phyloP scores from a whole-genome alignment of 108 stramenopile genomes.

The Epipyxis sp. region DNA sequence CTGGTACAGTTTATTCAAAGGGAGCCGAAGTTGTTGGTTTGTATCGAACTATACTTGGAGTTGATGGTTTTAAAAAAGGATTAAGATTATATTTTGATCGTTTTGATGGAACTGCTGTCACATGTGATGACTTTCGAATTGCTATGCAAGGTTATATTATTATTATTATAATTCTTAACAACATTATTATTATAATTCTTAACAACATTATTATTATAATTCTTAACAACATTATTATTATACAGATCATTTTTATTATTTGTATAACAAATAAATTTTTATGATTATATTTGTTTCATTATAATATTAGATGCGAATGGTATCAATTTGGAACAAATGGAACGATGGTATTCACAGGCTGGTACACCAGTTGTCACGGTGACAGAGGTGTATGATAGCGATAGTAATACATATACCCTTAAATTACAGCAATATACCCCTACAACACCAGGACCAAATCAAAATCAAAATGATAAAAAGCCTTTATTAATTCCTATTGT shows the following conservation, averaged over 20 bases:
- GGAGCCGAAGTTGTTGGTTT: conserved; percentile 93
- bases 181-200: too few relatives aligned
- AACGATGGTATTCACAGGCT: conserved; percentile 82
- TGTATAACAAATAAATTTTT: too few relatives aligned
- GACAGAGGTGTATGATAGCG: conserved; percentile 57
- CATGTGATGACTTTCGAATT: conserved; percentile 88
- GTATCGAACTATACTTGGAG: conserved; percentile 80
- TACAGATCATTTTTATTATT: too few relatives aligned
- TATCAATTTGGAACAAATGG: conserved; percentile 58
- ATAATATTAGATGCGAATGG: not conserved
- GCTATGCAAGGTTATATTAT: conserved; percentile 70
- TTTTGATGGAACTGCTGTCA: conserved; percentile 91
- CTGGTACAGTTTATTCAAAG: conserved; percentile 16
- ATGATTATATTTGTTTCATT: too few relatives aligned
- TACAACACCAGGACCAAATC: conserved; percentile 44
- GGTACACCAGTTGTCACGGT: conserved; percentile 86
- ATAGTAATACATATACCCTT: conserved; percentile 50
- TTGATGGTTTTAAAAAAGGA: conserved; percentile 90
- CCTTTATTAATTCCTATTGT: conserved; percentile 92
- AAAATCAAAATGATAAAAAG: conserved; percentile 28
- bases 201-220: too few relatives aligned
- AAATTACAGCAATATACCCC: conserved; percentile 61
- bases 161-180: too few relatives aligned
- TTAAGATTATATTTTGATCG: conserved; percentile 86
- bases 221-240: too few relatives aligned